Evolutionary conservation across 2,329 filamentous ascomycete genomes (phyloP), one percentile per base, ranked within the genome.

Genomic region (Setomelanomma holmii): DNA sequence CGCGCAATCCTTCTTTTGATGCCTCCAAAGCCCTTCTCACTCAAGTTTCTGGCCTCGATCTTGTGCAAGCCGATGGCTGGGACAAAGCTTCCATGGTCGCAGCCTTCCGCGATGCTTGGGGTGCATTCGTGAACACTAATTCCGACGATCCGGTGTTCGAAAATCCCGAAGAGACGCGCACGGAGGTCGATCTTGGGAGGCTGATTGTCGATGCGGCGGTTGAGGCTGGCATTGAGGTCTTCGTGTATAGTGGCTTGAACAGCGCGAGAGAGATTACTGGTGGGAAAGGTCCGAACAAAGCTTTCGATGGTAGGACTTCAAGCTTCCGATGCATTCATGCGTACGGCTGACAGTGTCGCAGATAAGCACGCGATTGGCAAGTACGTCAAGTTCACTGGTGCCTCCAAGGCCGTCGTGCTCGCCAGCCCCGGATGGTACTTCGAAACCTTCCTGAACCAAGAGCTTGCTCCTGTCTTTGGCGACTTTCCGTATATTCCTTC

Each of bases 1-100:
- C 84, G 2, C 81, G 85, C 55, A 78, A 86, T 55, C 62, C 78
- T 1, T 64, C 71, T 14, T 84, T 82, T 0, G 40, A 69, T 1
- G 75, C 76, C 3, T 1, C 75, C 82, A 61, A 69, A 68, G 5
- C 76, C 85, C 4, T 64, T 72, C 4, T 38, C 40, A n/a, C 14
- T 2, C 4, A 17, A 19, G 24, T 44, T n/a, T 40, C 49, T 1
- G 53, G 51, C 17, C 33, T 60, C 17, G 56, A 60, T 20, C 20
- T 63, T 1, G 55, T 60, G n/a, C 49, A 66, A 30, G 62, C 60
- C 2, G 62, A 66, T 47, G 60, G 58, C 17, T 66, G 58, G 60
- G 55, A 63, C 51, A 62, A 61, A 30, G 30, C 45, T 2, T 54
- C 58, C n/a, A 39, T 66, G 22, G 35, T 63, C 8, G 45, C 62